A percentile compares a stretch with the other conserved stretches of the same genome.
These are phyloP conservation scores for Candida sp. DNA, from an alignment of 1,139 yeast species.

Conservation along the genomic window DNA sequence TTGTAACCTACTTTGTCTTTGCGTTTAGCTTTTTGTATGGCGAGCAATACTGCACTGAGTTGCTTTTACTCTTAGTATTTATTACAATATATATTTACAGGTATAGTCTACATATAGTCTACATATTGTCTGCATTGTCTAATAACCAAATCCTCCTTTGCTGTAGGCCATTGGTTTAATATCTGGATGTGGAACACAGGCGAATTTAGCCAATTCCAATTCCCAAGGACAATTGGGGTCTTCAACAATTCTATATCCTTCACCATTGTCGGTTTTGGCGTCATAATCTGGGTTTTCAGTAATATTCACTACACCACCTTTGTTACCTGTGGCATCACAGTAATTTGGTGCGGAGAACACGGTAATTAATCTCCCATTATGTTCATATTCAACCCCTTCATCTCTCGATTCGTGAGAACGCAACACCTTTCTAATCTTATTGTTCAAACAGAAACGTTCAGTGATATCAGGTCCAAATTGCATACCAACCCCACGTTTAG, in stretches of 20 bases:
- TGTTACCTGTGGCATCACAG: conserved; percentile 88
- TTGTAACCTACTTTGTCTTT: too few relatives aligned
- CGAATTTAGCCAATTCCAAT: conserved; percentile 56
- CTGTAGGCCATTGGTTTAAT: conserved; percentile 96
- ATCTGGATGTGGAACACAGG: conserved; percentile 88
- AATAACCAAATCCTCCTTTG: conserved; percentile 53
- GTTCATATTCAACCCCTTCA: conserved; percentile 88
- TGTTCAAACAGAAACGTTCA: conserved; percentile 65
- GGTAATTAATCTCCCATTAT: conserved; percentile 79
- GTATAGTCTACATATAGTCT: not conserved
- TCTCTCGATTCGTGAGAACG: conserved; percentile 95
- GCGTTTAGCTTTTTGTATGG: too few relatives aligned
- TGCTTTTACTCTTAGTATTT: not conserved
- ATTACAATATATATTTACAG: not conserved
- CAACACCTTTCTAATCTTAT: conserved; percentile 74
- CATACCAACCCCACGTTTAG: conserved; percentile 93
- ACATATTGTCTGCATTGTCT: conserved; percentile 4
- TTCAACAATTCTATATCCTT: conserved; percentile 49
- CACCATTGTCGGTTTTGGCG: conserved; percentile 34
- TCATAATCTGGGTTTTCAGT: conserved; percentile 33
- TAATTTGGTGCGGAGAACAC: conserved; percentile 98
- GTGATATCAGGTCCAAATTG: conserved; percentile 98
- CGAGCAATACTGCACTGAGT: not conserved
- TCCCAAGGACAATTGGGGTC: conserved; percentile 46
- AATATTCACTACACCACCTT: conserved; percentile 82